These are phyloP conservation scores for Metschnikowia hibisci DNA, from an alignment of 805 yeast genomes.

Conservation along the genomic window DNA sequence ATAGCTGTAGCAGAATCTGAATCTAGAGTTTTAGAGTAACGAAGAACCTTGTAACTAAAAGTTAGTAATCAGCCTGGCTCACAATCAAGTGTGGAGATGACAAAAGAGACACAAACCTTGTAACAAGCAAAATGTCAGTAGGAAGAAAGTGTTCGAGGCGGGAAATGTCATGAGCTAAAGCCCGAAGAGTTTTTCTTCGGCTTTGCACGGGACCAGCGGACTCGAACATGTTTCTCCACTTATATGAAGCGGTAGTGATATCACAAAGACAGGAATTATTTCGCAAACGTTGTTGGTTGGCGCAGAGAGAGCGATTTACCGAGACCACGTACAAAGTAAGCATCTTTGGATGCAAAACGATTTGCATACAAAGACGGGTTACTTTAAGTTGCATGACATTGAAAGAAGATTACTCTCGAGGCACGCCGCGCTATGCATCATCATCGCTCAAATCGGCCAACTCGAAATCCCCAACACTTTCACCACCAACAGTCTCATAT, in stretches of 20 bases:
- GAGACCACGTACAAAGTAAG: not conserved
- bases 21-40: conserved; percentile 1
- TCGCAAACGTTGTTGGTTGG: not conserved
- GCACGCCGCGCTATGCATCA: not conserved
- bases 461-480: conserved; percentile 32
- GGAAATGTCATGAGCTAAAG: conserved; percentile 1
- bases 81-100: not conserved
- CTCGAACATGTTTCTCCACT: not conserved
- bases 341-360: too few relatives aligned
- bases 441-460: conserved; percentile 27
- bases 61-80: not conserved
- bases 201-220: not conserved
- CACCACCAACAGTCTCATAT: conserved; percentile 17
- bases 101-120: conserved; percentile 1
- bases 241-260: not conserved
- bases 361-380: not conserved
- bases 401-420: not conserved
- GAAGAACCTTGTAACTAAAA: not conserved
- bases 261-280: not conserved
- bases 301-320: not conserved
- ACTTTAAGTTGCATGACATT: not conserved
- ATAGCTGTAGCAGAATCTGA: not conserved
- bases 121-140: not conserved
- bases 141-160: conserved; percentile 2
- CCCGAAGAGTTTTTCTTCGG: not conserved